Percentiles rank a stretch among this genome's conserved stretches.
These are phyloP conservation scores for Gryganskiella cystojenkinii DNA, from an alignment of 192 early-diverging fungal genomes.

Conservation along the genomic window DNA sequence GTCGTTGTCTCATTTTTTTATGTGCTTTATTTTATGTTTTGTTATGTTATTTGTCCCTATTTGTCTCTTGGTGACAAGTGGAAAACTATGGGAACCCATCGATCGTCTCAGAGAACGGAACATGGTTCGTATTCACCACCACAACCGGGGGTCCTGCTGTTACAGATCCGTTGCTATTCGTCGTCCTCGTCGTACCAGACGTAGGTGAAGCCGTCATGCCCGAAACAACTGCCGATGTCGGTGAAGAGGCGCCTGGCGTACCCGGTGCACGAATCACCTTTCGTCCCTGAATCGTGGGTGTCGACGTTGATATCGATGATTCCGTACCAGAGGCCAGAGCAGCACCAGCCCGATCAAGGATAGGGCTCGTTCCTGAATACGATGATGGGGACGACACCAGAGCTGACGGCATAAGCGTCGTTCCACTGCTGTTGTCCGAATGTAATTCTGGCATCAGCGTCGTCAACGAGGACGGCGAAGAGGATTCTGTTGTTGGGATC, in stretches of 20 bases:
- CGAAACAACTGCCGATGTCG: neutral
- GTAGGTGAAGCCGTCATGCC: neutral
- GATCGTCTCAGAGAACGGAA: conserved; percentile 37
- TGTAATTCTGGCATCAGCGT: conserved; percentile 5
- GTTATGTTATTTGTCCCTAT: neutral
- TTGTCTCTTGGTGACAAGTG: neutral
- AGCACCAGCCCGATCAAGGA: neutral
- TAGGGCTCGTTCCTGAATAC: neutral
- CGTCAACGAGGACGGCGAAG: conserved; percentile 17
- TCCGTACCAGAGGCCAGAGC: no score
- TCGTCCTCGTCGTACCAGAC: neutral
- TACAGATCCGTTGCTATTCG: neutral
- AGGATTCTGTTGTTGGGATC: conserved; percentile 3
- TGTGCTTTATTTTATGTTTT: neutral
- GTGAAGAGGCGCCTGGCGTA: no score
- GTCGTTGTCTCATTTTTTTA: no score
- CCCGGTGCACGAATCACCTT: neutral
- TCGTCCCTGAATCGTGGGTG: no score
- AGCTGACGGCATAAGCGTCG: neutral
- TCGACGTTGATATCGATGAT: no score
- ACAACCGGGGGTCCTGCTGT: conserved; percentile 8
- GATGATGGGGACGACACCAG: neutral
- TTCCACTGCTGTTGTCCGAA: conserved; percentile 18
- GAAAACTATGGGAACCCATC: conserved; percentile 30
- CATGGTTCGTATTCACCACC: conserved; percentile 28